Base-by-base conservation (phyloP, 108 stramenopile species). In the Parmales sp. region DNA sequence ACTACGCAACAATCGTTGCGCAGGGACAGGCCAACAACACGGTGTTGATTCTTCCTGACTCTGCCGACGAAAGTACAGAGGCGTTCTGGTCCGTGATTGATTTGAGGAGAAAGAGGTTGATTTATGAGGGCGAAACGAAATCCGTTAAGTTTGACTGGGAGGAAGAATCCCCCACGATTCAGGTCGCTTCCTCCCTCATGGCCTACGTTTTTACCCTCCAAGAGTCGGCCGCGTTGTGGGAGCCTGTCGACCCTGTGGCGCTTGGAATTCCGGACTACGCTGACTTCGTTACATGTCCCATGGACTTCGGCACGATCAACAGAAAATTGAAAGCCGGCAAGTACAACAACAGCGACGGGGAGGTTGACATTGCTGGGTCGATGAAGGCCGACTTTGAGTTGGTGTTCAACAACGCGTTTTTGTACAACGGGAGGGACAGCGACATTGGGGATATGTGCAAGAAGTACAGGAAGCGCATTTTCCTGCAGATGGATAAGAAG, bases 231-330 rank as follows among this genome's bases (percentile, higher is more conserved):
- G 51, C 79, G 0, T 95, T 95, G 65, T 50, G 83, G 64, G 63
- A 82, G 51, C 95, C 95, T 43, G 93, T 96, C 18, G 95, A 98
- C 74, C 92, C 93, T 0, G 82, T 91, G n/a, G 83, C 88, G 1
- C 79, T 98, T 39, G 77, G 76, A 16, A 87, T 98, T 51, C 93
- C 92, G 1, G 80, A 88, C 51, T 98, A 98, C 76, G 77, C 77
- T 46, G 75, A 86, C 9, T 82, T 91, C n/a, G 73, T 94, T 63
- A 90, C 88, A 72, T 63, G 78, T 49, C 95, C 97, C 1, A 98
- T 98, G 97, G 97, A 98, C 72, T 69, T 98, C n/a, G 83, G 86
- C 9, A 98, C 95, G 0, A 63, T 92, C 38, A 50, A 76, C 43
- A 64, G 72, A 26, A 82, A 90, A 50, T 80, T 96, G 6, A 82